These are phyloP conservation scores for Adansonia rubrostipa DNA, from an alignment of 441 rosid species.

Conservation along the genomic window DNA sequence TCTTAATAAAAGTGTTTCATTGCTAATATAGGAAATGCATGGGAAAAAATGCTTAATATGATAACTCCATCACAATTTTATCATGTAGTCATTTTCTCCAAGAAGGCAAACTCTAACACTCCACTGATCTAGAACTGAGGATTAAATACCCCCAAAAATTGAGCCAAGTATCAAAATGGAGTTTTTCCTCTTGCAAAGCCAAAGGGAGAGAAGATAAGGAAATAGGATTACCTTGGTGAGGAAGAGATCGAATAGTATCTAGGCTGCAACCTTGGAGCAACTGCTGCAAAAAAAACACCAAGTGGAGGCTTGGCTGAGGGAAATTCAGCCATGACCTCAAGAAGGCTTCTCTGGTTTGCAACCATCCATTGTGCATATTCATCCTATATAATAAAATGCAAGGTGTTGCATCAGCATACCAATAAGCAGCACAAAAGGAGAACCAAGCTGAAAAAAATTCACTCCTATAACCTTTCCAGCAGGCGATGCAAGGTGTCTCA, in stretches of 20 bases:
- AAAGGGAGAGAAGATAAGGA: not conserved
- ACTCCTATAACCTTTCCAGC: constrained; percentile 81
- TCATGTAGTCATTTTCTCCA: not conserved
- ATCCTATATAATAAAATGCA: constrained; percentile 53
- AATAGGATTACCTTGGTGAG: constrained; percentile 74
- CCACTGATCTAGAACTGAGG: not conserved
- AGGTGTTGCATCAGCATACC: constrained; percentile 23
- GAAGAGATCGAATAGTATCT: constrained; percentile 98
- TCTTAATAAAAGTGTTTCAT: not conserved
- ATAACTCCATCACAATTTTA: not conserved
- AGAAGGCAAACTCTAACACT: not conserved
- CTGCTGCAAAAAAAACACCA: constrained; percentile 95
- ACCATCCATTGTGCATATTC: constrained; percentile 95
- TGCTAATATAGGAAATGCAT: constrained; percentile 10
- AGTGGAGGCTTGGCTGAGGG: constrained; percentile 93
- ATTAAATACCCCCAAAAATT: not conserved
- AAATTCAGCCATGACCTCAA: constrained; percentile 91
- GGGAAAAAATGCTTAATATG: not conserved
- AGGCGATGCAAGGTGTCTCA: constrained; percentile 90
- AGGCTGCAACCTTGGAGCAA: constrained; percentile 92
- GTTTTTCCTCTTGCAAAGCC: not conserved
- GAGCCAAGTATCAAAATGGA: not conserved
- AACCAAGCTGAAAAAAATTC: not conserved
- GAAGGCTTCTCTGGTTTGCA: constrained; percentile 90
- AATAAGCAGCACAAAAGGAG: not conserved